Conservation (phyloP, 1,284 basidiomycete species). For the Pholiota adiposa region DNA sequence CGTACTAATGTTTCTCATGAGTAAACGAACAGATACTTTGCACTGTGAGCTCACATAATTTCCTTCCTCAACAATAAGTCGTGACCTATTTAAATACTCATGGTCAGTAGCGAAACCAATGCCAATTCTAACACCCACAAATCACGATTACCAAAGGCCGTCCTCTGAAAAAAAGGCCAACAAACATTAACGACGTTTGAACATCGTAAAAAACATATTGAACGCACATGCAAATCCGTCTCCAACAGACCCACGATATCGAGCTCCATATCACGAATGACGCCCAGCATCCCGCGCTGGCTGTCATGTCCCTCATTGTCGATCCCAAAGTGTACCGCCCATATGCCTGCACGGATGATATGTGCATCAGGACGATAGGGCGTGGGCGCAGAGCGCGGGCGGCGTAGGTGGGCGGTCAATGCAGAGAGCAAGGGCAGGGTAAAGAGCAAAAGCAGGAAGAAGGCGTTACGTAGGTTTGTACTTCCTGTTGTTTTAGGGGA, state of each 20-base stretch:
- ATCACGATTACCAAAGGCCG: conserved; percentile 90
- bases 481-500: conserved; percentile 18
- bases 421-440: conserved; percentile 51
- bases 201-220: neutral
- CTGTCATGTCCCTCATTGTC: conserved; percentile 85
- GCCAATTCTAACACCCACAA: conserved; percentile 53
- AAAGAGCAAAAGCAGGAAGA: conserved; percentile 50
- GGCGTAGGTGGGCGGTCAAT: conserved; percentile 37
- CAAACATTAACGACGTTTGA: conserved; percentile 3
- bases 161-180: conserved; percentile 66
- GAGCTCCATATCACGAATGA: conserved; percentile 80
- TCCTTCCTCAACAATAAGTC: conserved; percentile 77
- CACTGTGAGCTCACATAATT: conserved; percentile 69
- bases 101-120: neutral
- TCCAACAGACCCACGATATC: conserved; percentile 87
- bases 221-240: conserved; percentile 81
- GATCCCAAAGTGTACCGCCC: conserved; percentile 92
- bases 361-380: conserved; percentile 73
- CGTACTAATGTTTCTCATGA: conserved; percentile 52
- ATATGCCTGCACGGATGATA: conserved; percentile 87
- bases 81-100: conserved; percentile 56
- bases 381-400: conserved; percentile 48
- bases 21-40: conserved; percentile 14
- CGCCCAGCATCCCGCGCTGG: conserved; percentile 76
- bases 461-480: conserved; percentile 31